Evolutionary conservation across 2,329 filamentous ascomycete genomes (phyloP).

Genomic region (Sphaerostilbella broomeana): DNA sequence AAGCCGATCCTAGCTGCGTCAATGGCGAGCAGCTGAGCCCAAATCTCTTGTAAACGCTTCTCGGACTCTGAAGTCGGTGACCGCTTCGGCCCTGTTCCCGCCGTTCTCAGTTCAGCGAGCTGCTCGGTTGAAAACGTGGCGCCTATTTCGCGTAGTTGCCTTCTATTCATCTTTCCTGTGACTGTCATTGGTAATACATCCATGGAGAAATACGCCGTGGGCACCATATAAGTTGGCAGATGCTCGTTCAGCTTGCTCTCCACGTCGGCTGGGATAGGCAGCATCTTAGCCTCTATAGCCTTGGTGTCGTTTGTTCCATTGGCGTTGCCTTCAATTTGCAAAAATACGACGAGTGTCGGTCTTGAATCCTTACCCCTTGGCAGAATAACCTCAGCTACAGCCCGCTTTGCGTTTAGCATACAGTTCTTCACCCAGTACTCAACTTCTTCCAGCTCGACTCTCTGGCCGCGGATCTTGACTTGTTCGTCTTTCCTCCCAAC

Average conservation of each 20-base stretch:
- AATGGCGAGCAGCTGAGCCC: neutral
- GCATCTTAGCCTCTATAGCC: neutral
- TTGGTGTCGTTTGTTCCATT: no score
- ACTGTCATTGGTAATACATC: neutral
- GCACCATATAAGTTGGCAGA: constrained; percentile 1
- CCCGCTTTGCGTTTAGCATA: neutral
- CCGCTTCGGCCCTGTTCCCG: neutral
- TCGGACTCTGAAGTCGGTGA: neutral
- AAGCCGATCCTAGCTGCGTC: neutral
- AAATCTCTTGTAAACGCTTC: neutral
- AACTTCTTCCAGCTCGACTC: constrained; percentile 37
- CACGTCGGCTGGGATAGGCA: neutral
- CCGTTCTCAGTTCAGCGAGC: neutral
- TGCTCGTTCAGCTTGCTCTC: neutral
- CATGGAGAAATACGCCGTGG: neutral
- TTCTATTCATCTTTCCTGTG: neutral
- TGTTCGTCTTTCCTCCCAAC: constrained; percentile 22
- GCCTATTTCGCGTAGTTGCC: neutral
- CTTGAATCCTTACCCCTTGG: neutral
- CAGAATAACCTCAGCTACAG: neutral
- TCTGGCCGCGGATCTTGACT: constrained; percentile 41
- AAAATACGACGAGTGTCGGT: neutral
- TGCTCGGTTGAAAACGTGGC: neutral
- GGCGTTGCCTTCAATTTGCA: neutral
- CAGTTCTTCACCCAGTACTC: constrained; percentile 6